These are phyloP conservation scores for Chionographis japonica DNA, from an alignment of 106 monocot genomes.

Conservation along the genomic window DNA sequence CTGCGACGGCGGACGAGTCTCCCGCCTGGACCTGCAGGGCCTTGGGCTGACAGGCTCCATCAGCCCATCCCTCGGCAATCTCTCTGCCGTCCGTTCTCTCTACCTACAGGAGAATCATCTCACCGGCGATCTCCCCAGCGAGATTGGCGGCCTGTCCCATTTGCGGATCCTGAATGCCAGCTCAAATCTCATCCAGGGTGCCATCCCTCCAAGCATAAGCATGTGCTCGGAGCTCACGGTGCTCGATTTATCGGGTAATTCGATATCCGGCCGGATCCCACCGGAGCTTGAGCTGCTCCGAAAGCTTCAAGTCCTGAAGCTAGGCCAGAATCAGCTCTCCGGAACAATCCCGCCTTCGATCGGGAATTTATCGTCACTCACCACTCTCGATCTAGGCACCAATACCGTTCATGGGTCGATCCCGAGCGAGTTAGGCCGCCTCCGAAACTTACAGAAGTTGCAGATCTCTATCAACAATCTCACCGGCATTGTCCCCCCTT, in stretches of 20 bases:
- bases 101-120: constrained; percentile 29
- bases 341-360: constrained; percentile 23
- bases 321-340: constrained; percentile 16
- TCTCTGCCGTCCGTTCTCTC: constrained; percentile 19
- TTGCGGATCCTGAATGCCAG: constrained; percentile 27
- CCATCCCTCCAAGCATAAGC: constrained; percentile 20
- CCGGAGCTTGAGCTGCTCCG: constrained; percentile 2
- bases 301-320: constrained; percentile 23
- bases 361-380: constrained; percentile 32
- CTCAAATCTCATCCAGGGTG: constrained; percentile 27
- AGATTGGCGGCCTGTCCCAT: constrained; percentile 12
- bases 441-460: constrained; percentile 11
- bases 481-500: constrained; percentile 20
- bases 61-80: constrained; percentile 26
- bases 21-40: constrained; percentile 18
- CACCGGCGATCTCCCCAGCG: constrained; percentile 16
- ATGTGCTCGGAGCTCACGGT: constrained; percentile 14
- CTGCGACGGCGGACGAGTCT: constrained; percentile 19
- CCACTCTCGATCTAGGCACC: constrained; percentile 26
- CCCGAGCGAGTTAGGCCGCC: constrained; percentile 18
- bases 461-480: constrained; percentile 27
- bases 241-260: constrained; percentile 24
- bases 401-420: constrained; percentile 25
- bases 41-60: constrained; percentile 21
- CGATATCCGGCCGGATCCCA: constrained; percentile 20